Base-by-base conservation (phyloP, 2,329 filamentous ascomycete genomes). In the Chrysoporthe cubensis region DNA sequence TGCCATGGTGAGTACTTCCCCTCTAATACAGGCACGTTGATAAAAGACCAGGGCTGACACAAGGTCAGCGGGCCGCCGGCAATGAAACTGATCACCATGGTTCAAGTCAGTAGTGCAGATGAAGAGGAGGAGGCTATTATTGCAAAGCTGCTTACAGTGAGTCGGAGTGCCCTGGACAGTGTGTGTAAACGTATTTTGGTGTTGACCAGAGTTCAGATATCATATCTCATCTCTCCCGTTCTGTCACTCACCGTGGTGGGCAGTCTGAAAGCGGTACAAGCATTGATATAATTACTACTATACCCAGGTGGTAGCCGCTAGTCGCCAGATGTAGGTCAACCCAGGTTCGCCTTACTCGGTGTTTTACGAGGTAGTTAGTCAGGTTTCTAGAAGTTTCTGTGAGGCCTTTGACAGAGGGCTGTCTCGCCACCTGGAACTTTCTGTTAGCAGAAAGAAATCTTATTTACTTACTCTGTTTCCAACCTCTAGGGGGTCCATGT, bases 1-100 rank as follows among this genome's bases (percentile, higher is more conserved):
- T 84, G 82, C 82, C 82, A 0, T 66, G 65, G 64, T 66, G 18
- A 66, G 46, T 56, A 21, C 8, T 42, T 46, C 8, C 18, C 9
- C 16, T 16, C 11, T n/a, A 14, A 21, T 14, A 18, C 26, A 26
- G 26, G 26, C 26, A 26, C 26, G 26, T 26, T 26, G 26, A 26
- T 26, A 2, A 26, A 26, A 26, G 26, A 26, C 26, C 26, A 56
- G 16, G 18, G 18, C 57, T 61, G 13, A 56, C 5, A 21, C 18
- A 26, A 44, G 5, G 18, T 26, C 32, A 79, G 78, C 7, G 82
- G 82, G 0, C 82, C 82, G 4, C 78, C 80, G 3, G 82, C 82
- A 1, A 83, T 83, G 78, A 84, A 83, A 72, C 70, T 84, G 5
- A 80, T 82, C 37, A 80, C 80, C 0, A 75, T 84, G 67, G 77